Evolutionary conservation across 2,329 filamentous ascomycete genomes (phyloP), one percentile per base, ranked within the genome.

Genomic region (Bipolaris victoriae): DNA sequence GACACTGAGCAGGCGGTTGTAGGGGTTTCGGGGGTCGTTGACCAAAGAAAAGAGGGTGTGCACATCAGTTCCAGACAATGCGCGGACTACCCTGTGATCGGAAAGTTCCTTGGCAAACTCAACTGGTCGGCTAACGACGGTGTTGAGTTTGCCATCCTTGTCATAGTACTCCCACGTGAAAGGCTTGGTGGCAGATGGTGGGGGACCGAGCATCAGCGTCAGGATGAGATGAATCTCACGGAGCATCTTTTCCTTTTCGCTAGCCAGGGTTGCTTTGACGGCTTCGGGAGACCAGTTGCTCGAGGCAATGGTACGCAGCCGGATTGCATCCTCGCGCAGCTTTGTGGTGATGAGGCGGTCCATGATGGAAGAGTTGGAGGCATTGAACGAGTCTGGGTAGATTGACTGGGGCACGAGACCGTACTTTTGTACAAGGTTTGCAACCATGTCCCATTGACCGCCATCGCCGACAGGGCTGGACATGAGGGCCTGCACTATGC

Each of bases 361-460:
- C 79, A 96, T 86, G 16, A 85, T 81, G 1, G 81, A 76, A 24
- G 89, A 91, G 67, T 88, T 87, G 80, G 84, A 84, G 3, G 92
- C 90, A 73, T 91, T 94, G 82, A 85, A 94, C 52, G 84, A 87
- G 73, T 96, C 92, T 0, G 92, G 92, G 72, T 95, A 96, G 2
- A 96, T 77, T 0, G 82, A 79, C 73, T 96, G 90, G 3, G 92
- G 92, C 0, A 95, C 88, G n/a, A 96, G 84, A 26, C 92, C 92
- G 70, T 96, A 96, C 78, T 96, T 96, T 43, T 86, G 79, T 5
- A 96, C 90, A 9, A 96, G 80, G 69, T 96, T 96, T 63, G 87
- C 89, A 2, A 92, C 89, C 91, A 96, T 96, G 75, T 96, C 91
- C 91, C 91, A 96, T 75, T 96, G 91, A 0, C 92, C 92, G 26